Conservation (phyloP, 306 rosid species). For the Elaeagnus macrophylla region DNA sequence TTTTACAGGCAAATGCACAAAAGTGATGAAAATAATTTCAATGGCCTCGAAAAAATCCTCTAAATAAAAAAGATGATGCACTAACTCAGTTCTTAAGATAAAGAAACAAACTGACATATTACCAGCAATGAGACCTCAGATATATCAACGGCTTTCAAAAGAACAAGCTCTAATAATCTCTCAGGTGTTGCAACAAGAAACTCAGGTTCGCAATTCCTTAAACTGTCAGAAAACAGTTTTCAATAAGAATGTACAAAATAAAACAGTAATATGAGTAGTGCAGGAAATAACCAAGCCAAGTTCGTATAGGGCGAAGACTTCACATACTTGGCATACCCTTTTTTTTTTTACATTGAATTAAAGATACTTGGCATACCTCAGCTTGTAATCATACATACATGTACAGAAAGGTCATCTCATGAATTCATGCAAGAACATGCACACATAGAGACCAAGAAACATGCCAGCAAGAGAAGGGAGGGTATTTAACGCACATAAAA, state of each 20-base stretch:
- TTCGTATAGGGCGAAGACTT: neutral
- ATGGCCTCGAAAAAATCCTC: no score
- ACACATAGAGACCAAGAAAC: no score
- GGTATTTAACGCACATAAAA: no score
- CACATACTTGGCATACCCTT: no score
- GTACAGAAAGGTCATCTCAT: neutral
- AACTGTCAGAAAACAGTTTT: slow-evolving; percentile 33
- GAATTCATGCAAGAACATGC: neutral
- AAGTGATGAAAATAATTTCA: no score
- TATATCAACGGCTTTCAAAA: slow-evolving; percentile 73
- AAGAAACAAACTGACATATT: slow-evolving; percentile 1
- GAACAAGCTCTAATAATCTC: slow-evolving; percentile 83
- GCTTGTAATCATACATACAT: slow-evolving; percentile 9
- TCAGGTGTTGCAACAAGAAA: slow-evolving; percentile 86
- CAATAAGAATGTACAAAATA: slow-evolving; percentile 16
- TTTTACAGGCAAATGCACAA: no score
- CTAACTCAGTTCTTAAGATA: neutral
- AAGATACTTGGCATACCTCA: neutral
- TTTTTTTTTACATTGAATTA: no score
- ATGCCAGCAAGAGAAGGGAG: no score
- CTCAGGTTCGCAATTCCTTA: slow-evolving; percentile 88
- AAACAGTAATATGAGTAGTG: neutral
- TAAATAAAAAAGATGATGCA: neutral
- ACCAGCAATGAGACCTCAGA: slow-evolving; percentile 82
- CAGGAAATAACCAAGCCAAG: neutral